Base-by-base conservation (phyloP, 2,329 filamentous ascomycete genomes). In the Fusarium agapanthi region DNA sequence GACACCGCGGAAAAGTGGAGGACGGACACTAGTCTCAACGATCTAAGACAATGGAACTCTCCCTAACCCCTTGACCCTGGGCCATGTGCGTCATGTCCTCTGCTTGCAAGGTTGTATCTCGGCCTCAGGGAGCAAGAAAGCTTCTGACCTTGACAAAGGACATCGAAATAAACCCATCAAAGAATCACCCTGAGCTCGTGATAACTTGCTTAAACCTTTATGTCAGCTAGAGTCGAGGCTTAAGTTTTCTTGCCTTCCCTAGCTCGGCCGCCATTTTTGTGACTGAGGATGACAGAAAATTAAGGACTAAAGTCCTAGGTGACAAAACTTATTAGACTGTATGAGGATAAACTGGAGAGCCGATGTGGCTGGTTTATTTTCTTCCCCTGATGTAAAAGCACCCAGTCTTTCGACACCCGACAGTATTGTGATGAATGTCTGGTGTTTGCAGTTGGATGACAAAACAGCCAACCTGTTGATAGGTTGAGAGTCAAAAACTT, bases 21-120 rank as follows among this genome's bases (percentile, higher is more conserved):
- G 53, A 69, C 60, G 56, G 65, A 57, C 48, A 50, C 57, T 73
- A 69, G 57, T 41, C 45, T 54, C 55, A 73, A 60, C 34, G 51
- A 63, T 73, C 69, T 56, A 57, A 58, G 56, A 62, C 67, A 71
- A 43, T 47, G 38, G 30, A 47, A 24, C 28, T 50, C 37, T 38
- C n/a, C 43, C 26, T 20, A 24, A 48, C 44, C 59, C 69, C 65
- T 69, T 62, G 51, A 56, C 54, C 57, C 69, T 69, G 41, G 51
- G 56, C 69, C 62, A 74, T 74, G 71, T 74, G 71, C 71, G 71
- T 74, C 71, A 74, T 72, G 63, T 48, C 48, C 61, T 73, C 58
- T 40, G 45, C 41, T 41, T 34, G 32, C 40, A 45, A 53, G 69
- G 68, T 51, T 71, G 54, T 51, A 53, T 67, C 61, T 73, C 50